phyloP scores from a whole-genome alignment of 1,284 basidiomycete genomes.

The Xerocomus nothofagi region DNA sequence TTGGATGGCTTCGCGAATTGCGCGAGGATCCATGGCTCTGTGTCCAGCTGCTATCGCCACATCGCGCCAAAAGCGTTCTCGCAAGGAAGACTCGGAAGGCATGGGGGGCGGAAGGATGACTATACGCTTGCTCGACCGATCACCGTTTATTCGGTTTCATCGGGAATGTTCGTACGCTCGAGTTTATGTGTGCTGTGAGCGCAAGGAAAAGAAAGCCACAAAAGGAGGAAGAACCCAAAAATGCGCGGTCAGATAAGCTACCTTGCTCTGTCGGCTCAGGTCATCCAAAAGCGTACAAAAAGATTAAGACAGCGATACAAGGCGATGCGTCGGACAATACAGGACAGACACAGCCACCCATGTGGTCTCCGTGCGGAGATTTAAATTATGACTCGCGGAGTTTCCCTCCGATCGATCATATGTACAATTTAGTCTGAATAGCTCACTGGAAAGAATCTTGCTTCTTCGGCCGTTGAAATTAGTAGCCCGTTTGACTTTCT shows the following conservation, averaged over 20 bases:
- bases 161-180: not conserved
- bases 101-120: conserved; percentile 5
- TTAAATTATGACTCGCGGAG: not conserved
- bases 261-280: conserved; percentile 6
- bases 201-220: conserved; percentile 6
- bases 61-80: conserved; percentile 29
- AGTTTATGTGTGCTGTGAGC: conserved; percentile 10
- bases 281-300: conserved; percentile 23
- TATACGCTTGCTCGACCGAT: conserved; percentile 1
- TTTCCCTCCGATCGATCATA: not conserved
- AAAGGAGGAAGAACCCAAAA: conserved; percentile 18
- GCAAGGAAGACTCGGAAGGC: conserved; percentile 14
- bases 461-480: too few relatives aligned
- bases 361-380: too few relatives aligned
- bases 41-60: conserved; percentile 16
- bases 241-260: conserved; percentile 6
- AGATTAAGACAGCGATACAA: not conserved
- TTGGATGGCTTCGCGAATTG: conserved; percentile 22
- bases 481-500: too few relatives aligned
- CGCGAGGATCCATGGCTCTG: conserved; percentile 10
- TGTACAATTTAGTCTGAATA: not conserved
- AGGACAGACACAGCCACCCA: conserved; percentile 10
- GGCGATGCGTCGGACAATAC: too few relatives aligned
- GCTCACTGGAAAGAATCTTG: too few relatives aligned
- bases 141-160: not conserved